These are phyloP conservation scores for Eleusine indica DNA, from an alignment of 176 grass and related monocot genomes.

Conservation along the genomic window DNA sequence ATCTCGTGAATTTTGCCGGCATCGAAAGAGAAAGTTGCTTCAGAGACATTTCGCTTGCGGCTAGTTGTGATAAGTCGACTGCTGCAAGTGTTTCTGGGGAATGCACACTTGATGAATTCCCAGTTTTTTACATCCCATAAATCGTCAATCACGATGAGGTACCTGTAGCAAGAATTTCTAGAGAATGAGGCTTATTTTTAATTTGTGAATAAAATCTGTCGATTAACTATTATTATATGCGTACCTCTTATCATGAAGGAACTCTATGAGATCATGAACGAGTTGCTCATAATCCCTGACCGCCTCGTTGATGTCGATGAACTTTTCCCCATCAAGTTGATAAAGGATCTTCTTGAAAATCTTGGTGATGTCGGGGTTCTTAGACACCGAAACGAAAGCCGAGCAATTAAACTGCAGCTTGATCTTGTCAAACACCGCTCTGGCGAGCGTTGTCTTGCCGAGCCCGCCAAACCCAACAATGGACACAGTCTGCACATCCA, in stretches of 20 bases:
- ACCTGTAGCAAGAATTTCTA: not conserved
- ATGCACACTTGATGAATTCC: not conserved
- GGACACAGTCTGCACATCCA: not conserved
- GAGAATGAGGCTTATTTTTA: too few relatives aligned
- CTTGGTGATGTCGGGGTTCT: not conserved
- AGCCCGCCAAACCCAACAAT: not conserved
- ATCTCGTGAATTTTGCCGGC: too few relatives aligned
- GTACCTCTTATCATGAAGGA: not conserved
- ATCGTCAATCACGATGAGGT: not conserved
- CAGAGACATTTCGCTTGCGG: not conserved
- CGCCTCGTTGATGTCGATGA: not conserved
- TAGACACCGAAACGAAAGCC: not conserved
- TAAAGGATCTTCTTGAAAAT: not conserved
- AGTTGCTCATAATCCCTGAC: not conserved
- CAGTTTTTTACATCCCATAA: not conserved
- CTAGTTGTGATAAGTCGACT: not conserved
- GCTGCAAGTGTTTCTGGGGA: not conserved
- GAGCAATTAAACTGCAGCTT: not conserved
- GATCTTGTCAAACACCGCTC: not conserved
- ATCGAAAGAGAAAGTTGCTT: too few relatives aligned
- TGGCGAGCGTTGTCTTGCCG: slow-evolving; percentile 3
- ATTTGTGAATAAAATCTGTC: too few relatives aligned
- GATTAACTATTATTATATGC: too few relatives aligned
- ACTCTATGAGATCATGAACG: not conserved
- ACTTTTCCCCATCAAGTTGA: not conserved